Conservation (phyloP, 2,329 filamentous ascomycete species). For the Coniochaeta prunicola region DNA sequence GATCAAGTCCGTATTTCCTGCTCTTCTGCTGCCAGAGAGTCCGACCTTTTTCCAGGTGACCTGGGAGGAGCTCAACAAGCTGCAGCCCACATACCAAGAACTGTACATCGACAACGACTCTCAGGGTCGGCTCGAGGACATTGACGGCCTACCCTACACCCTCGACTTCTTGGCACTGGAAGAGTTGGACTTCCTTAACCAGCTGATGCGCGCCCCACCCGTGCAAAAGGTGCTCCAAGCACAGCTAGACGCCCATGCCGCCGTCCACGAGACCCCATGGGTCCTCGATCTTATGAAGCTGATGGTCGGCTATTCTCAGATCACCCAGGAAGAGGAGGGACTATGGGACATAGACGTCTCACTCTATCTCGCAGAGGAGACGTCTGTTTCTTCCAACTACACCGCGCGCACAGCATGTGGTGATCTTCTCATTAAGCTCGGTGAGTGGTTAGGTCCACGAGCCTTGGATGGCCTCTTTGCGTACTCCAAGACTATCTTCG, state of each 20-base stretch:
- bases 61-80: constrained; percentile 76
- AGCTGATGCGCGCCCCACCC: constrained; percentile 78
- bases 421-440: constrained; percentile 85
- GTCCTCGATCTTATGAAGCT: constrained; percentile 82
- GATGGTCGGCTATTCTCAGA: constrained; percentile 77
- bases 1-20: constrained; percentile 76
- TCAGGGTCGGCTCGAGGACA: constrained; percentile 82
- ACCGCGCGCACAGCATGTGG: constrained; percentile 89
- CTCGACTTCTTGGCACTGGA: constrained; percentile 90
- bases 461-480: constrained; percentile 73
- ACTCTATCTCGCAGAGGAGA: constrained; percentile 90
- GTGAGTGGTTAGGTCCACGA: constrained; percentile 75
- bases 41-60: constrained; percentile 76
- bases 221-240: constrained; percentile 84
- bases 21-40: constrained; percentile 75
- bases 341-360: constrained; percentile 97
- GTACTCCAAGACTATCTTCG: constrained; percentile 69
- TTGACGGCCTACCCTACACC: constrained; percentile 87
- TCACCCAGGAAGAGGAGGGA: constrained; percentile 86
- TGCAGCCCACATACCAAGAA: constrained; percentile 67
- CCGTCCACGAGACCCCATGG: constrained; percentile 65
- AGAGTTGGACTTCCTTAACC: constrained; percentile 90
- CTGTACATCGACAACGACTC: constrained; percentile 82
- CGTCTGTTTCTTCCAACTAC: constrained; percentile 91
- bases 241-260: constrained; percentile 58